Conservation (phyloP, 1,284 basidiomycete genomes). For the Cutaneotrichosporon sp. region DNA sequence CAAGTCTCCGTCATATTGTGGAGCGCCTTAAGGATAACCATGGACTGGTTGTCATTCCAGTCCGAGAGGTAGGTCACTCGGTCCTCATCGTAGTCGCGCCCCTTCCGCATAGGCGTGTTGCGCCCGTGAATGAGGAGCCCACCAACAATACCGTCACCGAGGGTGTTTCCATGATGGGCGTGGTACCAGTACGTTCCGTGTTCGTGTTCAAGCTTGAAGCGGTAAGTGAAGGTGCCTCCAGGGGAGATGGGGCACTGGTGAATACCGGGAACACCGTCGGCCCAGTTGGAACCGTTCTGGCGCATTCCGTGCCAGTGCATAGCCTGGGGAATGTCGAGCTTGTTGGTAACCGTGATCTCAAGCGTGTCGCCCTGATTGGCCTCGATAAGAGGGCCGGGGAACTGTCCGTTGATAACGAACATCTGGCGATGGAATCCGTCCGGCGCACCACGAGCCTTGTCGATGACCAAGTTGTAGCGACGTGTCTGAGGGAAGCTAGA, state of each 20-base stretch:
- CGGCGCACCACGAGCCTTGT: constrained; percentile 5
- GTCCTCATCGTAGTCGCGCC: constrained; percentile 33
- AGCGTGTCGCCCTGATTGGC: constrained; percentile 35
- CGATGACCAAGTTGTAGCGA: constrained; percentile 5
- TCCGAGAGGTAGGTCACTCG: constrained; percentile 24
- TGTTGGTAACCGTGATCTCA: constrained; percentile 29
- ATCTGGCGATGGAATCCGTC: constrained; percentile 16
- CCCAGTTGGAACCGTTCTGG: constrained; percentile 28
- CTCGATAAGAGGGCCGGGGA: constrained; percentile 31
- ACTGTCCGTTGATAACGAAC: constrained; percentile 16
- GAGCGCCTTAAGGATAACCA: constrained; percentile 21
- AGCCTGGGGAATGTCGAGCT: constrained; percentile 22
- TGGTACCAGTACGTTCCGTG: constrained; percentile 39
- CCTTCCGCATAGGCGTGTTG: constrained; percentile 17
- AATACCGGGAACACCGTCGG: constrained; percentile 37
- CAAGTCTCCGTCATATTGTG: constrained; percentile 3
- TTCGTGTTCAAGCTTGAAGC: constrained; percentile 24
- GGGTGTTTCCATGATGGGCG: constrained; percentile 33
- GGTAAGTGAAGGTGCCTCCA: constrained; percentile 53
- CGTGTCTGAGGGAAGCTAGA: neutral
- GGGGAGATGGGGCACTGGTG: constrained; percentile 55
- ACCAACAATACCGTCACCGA: constrained; percentile 35
- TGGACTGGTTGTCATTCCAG: constrained; percentile 32
- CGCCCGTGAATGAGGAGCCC: constrained; percentile 30
- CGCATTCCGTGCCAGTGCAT: constrained; percentile 40